Evolutionary conservation across 1,139 yeast species (phyloP).

Genomic region (Zygoascus meyerae): DNA sequence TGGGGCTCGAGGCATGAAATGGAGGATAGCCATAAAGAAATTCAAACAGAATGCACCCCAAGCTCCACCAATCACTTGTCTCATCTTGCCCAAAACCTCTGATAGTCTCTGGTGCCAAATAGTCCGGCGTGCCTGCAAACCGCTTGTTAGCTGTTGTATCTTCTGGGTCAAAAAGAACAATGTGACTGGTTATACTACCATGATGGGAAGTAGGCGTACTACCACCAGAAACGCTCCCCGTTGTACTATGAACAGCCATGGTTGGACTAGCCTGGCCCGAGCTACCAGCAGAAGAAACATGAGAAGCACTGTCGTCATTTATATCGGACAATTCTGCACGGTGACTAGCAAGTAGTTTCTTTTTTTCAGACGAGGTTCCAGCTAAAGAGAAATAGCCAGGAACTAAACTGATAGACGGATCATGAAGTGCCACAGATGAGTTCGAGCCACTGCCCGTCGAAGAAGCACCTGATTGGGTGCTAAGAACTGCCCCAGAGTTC

Average conservation of each 20-base stretch:
- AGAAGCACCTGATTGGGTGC: neutral
- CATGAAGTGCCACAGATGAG: slow-evolving; percentile 16
- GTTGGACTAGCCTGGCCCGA: slow-evolving; percentile 6
- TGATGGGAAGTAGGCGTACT: neutral
- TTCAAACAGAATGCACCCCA: slow-evolving; percentile 93
- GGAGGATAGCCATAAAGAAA: slow-evolving; percentile 93
- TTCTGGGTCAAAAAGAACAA: slow-evolving; percentile 27
- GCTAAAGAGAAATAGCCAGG: slow-evolving; percentile 29
- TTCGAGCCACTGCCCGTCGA: too few species aligned
- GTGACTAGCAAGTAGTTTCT: slow-evolving; percentile 3
- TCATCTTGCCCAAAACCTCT: slow-evolving; percentile 80
- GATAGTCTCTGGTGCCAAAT: slow-evolving; percentile 94
- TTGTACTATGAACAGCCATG: neutral
- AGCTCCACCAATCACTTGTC: slow-evolving; percentile 97
- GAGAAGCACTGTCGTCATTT: slow-evolving; percentile 9
- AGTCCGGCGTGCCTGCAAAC: slow-evolving; percentile 97
- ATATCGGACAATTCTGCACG: slow-evolving; percentile 5
- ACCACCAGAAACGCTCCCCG: slow-evolving; percentile 6
- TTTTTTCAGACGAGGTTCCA: slow-evolving; percentile 8
- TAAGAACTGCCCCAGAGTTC: neutral
- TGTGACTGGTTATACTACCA: slow-evolving; percentile 15
- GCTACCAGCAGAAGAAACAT: slow-evolving; percentile 7
- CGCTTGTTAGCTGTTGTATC: slow-evolving; percentile 33
- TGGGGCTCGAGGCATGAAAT: slow-evolving; percentile 79
- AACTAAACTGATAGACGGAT: slow-evolving; percentile 27